phyloP scores from a whole-genome alignment of 139 green algal species.

The Astrephomene gubernaculifera region DNA sequence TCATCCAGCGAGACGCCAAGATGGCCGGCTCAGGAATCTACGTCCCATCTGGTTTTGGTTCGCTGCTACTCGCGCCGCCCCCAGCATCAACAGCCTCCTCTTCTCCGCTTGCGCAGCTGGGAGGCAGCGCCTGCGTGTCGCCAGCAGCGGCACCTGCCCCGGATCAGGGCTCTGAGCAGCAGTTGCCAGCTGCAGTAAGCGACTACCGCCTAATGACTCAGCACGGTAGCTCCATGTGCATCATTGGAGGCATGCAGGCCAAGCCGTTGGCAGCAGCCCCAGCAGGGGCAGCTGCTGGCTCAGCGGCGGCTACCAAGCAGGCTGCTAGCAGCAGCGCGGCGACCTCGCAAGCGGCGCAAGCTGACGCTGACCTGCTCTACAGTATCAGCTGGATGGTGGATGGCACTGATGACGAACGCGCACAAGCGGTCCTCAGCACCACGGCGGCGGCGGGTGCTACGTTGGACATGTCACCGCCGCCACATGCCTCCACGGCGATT shows the following conservation, averaged over 20 bases:
- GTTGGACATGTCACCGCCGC: not conserved
- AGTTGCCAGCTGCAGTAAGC: slow-evolving; percentile 44
- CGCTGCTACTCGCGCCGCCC: slow-evolving; percentile 30
- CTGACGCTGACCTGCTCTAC: slow-evolving; percentile 39
- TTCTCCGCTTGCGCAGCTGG: not conserved
- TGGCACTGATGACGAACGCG: not conserved
- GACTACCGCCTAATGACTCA: slow-evolving; percentile 59
- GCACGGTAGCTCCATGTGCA: slow-evolving; percentile 28
- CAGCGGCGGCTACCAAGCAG: not conserved
- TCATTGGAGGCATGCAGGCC: slow-evolving; percentile 55
- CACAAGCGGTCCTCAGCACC: too few relatives aligned
- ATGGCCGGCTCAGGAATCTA: slow-evolving; percentile 49
- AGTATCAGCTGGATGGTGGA: slow-evolving; percentile 44
- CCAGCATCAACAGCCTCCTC: not conserved
- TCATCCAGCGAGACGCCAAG: slow-evolving; percentile 31
- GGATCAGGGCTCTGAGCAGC: too few relatives aligned
- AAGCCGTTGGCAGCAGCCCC: slow-evolving; percentile 34
- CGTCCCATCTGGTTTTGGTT: slow-evolving; percentile 64
- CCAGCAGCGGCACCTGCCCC: slow-evolving; percentile 3
- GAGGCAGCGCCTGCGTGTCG: slow-evolving; percentile 11
- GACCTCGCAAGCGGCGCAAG: not conserved
- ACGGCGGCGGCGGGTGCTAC: not conserved
- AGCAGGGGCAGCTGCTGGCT: too few relatives aligned
- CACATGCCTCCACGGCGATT: not conserved
- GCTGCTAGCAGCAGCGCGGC: not conserved